Conservation (phyloP, 371 early-diverging fungal genomes). For the Haplosporangium sp. region DNA sequence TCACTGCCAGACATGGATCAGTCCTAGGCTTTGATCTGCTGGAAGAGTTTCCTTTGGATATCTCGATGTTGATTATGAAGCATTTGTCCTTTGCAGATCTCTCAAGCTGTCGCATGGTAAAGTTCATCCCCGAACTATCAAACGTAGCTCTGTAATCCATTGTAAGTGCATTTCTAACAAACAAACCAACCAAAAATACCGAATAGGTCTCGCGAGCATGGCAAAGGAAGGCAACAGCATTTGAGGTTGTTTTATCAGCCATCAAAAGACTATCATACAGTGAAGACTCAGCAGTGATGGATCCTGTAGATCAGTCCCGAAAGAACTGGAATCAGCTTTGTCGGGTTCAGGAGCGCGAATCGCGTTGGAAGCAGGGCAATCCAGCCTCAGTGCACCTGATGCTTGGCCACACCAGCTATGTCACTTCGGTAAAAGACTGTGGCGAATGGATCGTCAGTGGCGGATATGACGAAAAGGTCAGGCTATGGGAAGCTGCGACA, state of each 20-base stretch:
- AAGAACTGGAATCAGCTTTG: conserved; percentile 44
- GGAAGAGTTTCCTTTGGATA: conserved; percentile 9
- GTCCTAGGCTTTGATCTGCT: conserved; percentile 38
- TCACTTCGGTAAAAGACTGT: conserved; percentile 38
- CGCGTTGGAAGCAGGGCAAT: conserved; percentile 20
- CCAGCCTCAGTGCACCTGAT: conserved; percentile 28
- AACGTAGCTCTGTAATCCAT: too few relatives aligned
- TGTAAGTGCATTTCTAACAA: too few relatives aligned
- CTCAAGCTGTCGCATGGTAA: conserved; percentile 39
- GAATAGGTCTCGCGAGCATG: conserved; percentile 39
- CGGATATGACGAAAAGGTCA: conserved; percentile 50
- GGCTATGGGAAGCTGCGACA: conserved; percentile 44
- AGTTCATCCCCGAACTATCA: not conserved
- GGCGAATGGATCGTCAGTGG: conserved; percentile 48
- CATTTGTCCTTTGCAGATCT: conserved; percentile 31
- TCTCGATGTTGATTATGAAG: conserved; percentile 18
- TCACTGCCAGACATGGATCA: conserved; percentile 16
- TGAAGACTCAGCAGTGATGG: conserved; percentile 9
- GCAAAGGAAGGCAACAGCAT: conserved; percentile 15
- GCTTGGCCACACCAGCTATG: conserved; percentile 36
- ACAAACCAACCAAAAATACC: not conserved
- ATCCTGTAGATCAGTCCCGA: conserved; percentile 1
- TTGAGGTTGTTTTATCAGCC: conserved; percentile 22
- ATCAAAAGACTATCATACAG: conserved; percentile 12
- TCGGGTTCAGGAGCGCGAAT: conserved; percentile 30